phyloP scores from a whole-genome alignment of 2,329 filamentous ascomycete genomes.

The Eutypa lata region DNA sequence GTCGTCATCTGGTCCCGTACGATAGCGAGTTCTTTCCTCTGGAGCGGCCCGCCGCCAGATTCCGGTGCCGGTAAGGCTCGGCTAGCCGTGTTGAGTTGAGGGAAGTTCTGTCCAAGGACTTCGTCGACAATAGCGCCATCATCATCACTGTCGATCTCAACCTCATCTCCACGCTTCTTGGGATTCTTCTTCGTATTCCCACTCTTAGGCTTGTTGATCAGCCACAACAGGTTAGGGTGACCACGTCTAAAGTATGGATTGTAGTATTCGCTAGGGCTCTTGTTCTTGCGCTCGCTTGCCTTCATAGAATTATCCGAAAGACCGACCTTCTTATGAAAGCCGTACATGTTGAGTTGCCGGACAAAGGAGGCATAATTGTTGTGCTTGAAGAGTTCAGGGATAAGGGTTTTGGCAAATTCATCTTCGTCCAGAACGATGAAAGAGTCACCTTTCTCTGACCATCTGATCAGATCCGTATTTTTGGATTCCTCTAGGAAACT shows the following conservation, averaged over 20 bases:
- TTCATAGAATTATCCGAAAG: conserved; percentile 97
- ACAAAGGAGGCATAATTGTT: conserved; percentile 98
- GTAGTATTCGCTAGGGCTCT: conserved; percentile 96
- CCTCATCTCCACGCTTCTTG: conserved; percentile 61
- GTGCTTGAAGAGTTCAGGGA: conserved; percentile 98
- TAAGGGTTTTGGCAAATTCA: conserved; percentile 93
- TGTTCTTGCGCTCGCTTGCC: conserved; percentile 93
- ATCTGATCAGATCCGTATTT: conserved; percentile 92
- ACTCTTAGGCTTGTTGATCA: conserved; percentile 93
- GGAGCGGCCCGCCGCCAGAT: conserved; percentile 48
- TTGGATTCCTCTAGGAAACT: conserved; percentile 93
- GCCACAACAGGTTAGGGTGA: conserved; percentile 87
- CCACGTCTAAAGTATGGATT: conserved; percentile 95
- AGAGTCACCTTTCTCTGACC: conserved; percentile 94
- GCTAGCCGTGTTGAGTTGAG: conserved; percentile 21
- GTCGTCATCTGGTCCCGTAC: conserved; percentile 78
- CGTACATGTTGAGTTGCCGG: conserved; percentile 93
- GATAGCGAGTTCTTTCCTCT: conserved; percentile 71
- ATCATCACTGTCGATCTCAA: conserved; percentile 70
- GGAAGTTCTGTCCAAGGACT: conserved; percentile 38
- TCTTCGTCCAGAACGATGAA: conserved; percentile 97
- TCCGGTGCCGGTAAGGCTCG: conserved; percentile 41
- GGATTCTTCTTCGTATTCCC: conserved; percentile 55
- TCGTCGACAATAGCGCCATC: conserved; percentile 43
- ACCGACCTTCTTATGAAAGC: conserved; percentile 94